These are phyloP conservation scores for Suhomyces sp. DNA, from an alignment of 805 yeast species.

Conservation along the genomic window DNA sequence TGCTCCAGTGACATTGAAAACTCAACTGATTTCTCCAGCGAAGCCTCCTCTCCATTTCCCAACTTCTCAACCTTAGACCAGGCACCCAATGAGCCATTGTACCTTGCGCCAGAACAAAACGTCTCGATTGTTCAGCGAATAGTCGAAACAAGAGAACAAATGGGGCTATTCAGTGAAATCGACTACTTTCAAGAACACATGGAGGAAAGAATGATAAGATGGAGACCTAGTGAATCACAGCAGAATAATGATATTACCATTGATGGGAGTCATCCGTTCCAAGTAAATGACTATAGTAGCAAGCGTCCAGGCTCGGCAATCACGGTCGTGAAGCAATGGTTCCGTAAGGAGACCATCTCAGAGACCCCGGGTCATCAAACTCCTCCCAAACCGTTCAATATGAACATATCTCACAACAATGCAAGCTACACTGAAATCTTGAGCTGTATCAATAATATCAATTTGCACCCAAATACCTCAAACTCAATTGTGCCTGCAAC, in stretches of 20 bases:
- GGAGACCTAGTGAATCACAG: conserved; percentile 34
- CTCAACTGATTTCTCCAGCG: neutral
- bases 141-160: neutral
- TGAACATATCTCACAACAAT: neutral
- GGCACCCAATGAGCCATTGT: conserved; percentile 19
- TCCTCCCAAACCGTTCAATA: neutral
- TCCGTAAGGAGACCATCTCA: neutral
- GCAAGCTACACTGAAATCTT: neutral
- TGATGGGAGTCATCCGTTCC: conserved; percentile 29
- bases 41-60: conserved; percentile 7
- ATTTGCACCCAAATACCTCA: conserved; percentile 6
- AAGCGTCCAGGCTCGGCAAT: neutral
- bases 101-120: conserved; percentile 7
- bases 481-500: conserved; percentile 3
- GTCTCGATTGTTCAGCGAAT: neutral
- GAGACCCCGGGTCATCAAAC: neutral
- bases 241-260: conserved; percentile 24
- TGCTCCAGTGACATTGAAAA: neutral
- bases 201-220: conserved; percentile 30
- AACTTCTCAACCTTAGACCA: conserved; percentile 6
- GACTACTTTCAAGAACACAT: conserved; percentile 23
- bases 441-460: neutral
- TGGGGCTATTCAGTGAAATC: neutral
- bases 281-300: neutral
- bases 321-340: neutral